Conservation (phyloP, 2,329 filamentous ascomycete species). For the Fusarium xyrophilum region DNA sequence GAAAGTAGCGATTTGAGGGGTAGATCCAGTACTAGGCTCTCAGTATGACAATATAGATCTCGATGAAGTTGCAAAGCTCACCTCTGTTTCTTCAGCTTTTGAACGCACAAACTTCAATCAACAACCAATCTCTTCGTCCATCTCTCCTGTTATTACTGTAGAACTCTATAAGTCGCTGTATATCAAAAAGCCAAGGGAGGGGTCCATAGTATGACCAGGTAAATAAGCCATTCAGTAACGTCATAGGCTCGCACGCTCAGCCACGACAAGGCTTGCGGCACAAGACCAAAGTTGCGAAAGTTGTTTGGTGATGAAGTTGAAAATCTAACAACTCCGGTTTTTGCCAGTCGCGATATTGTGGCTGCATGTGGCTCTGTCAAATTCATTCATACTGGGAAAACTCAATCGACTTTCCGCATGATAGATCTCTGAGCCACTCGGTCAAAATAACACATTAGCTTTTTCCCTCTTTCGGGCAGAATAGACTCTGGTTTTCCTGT, state of each 20-base stretch:
- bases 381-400: not conserved
- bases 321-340: too few species aligned
- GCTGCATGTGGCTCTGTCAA: not conserved
- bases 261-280: too few species aligned
- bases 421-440: not conserved
- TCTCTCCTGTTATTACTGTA: not conserved
- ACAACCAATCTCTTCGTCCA: not conserved
- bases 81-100: not conserved
- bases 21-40: not conserved
- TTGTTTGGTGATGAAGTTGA: too few species aligned
- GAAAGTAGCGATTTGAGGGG: rapidly evolving
- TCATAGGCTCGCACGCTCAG: too few species aligned
- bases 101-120: not conserved
- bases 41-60: not conserved
- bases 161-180: too few species aligned
- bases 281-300: too few species aligned
- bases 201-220: too few species aligned
- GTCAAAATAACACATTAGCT: not conserved
- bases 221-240: too few species aligned
- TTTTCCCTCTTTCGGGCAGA: not conserved
- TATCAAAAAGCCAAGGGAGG: too few species aligned
- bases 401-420: not conserved
- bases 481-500: not conserved
- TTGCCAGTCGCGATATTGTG: not conserved
- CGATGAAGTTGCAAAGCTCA: too few species aligned